phyloP scores from a whole-genome alignment of 169 alveolate genomes.

The Eimeria falciformis region DNA sequence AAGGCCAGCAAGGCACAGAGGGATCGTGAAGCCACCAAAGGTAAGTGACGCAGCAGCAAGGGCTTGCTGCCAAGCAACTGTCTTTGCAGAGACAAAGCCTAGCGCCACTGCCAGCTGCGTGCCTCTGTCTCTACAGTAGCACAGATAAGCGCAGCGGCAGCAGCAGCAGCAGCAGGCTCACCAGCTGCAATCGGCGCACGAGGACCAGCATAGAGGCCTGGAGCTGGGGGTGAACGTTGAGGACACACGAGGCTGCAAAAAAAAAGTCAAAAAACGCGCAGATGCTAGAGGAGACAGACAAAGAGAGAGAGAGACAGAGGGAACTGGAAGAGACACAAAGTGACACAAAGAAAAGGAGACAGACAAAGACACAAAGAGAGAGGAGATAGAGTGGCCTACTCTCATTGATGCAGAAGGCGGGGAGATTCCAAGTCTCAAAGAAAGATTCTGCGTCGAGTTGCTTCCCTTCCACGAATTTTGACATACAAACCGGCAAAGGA shows the following conservation, averaged over 20 bases:
- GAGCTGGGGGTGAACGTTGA: conserved; percentile 63
- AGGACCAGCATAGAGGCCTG: conserved; percentile 66
- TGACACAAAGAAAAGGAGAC: not conserved
- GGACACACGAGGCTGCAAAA: conserved; percentile 68
- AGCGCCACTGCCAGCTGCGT: not conserved
- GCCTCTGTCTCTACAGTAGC: conserved; percentile 20
- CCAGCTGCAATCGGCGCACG: conserved; percentile 66
- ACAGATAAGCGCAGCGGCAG: not conserved
- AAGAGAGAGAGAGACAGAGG: not conserved
- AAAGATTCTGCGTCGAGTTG: conserved; percentile 61
- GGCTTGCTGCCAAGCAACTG: not conserved
- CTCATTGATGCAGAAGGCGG: conserved; percentile 40
- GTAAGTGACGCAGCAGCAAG: not conserved
- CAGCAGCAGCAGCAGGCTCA: conserved; percentile 4
- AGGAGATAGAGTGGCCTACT: not conserved
- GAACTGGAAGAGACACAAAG: not conserved
- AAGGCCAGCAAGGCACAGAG: not conserved
- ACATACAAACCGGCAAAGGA: conserved; percentile 47
- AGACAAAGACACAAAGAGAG: not conserved
- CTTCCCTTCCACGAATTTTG: conserved; percentile 53
- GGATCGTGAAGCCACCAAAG: not conserved
- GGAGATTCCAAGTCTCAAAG: conserved; percentile 44
- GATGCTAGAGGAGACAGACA: not conserved
- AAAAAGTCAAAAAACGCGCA: not conserved
- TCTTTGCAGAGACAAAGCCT: not conserved